These are phyloP conservation scores for Furcasterigmium sp. DNA, from an alignment of 2,329 filamentous ascomycete genomes.

Conservation along the genomic window DNA sequence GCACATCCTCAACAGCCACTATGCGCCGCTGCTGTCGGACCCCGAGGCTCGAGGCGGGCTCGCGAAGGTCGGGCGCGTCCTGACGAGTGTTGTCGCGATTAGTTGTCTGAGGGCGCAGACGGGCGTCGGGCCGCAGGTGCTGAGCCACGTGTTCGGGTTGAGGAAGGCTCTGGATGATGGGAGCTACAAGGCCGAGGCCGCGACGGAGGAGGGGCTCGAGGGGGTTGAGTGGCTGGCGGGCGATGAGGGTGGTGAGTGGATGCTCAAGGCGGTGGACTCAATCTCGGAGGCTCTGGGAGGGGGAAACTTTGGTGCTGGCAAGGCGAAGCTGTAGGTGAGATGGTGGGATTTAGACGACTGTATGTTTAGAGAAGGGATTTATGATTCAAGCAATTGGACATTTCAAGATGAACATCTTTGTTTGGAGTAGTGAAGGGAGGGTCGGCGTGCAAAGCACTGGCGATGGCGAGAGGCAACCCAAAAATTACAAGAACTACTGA, in stretches of 20 bases:
- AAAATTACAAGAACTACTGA: no score
- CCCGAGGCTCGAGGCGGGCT: constrained; percentile 44
- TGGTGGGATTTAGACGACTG: no score
- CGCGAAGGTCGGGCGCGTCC: constrained; percentile 58
- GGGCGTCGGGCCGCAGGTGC: constrained; percentile 76
- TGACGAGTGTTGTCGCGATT: constrained; percentile 70
- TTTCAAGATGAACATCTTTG: no score
- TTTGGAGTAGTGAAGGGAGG: no score
- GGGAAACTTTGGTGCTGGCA: constrained; percentile 30
- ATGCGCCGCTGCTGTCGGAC: constrained; percentile 68
- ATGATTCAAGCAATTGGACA: no score
- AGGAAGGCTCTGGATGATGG: constrained; percentile 71
- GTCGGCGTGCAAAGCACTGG: no score
- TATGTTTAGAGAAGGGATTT: no score
- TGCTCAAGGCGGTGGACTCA: constrained; percentile 36
- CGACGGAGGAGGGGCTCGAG: constrained; percentile 20
- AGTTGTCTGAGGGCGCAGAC: constrained; percentile 73
- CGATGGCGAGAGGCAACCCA: no score
- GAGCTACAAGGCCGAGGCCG: constrained; percentile 32
- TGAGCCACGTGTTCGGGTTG: constrained; percentile 76
- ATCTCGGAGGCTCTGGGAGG: constrained; percentile 41
- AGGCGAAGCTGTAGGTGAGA: constrained; percentile 17
- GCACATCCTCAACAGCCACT: constrained; percentile 71
- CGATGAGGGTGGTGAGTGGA: constrained; percentile 42
- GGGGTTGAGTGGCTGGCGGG: constrained; percentile 36